Evolutionary conservation across 176 grass and related monocot genomes (phyloP).

Genomic region (Lolium rigidum): DNA sequence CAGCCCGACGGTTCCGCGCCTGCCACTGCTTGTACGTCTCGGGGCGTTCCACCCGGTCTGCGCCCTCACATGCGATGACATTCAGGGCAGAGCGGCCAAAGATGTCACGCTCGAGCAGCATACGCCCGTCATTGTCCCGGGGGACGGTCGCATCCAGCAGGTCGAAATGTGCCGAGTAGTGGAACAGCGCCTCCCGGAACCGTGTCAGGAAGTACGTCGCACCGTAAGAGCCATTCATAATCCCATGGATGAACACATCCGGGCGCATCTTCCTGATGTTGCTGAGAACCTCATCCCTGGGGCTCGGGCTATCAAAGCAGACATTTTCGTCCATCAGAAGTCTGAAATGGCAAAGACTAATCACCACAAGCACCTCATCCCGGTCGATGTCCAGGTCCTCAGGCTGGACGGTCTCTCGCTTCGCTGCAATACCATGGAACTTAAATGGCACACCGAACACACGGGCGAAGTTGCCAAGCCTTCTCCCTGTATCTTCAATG

Average conservation of each 20-base stretch:
- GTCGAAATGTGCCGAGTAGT: conserved; percentile 32
- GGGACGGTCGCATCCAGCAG: conserved; percentile 38
- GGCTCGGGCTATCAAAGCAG: conserved; percentile 26
- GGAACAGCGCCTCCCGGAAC: conserved; percentile 43
- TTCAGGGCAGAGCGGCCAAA: conserved; percentile 33
- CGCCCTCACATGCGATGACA: conserved; percentile 52
- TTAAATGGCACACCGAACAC: conserved; percentile 42
- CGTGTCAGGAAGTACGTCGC: conserved; percentile 46
- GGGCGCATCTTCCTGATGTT: conserved; percentile 53
- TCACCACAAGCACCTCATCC: conserved; percentile 55
- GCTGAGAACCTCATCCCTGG: conserved; percentile 40
- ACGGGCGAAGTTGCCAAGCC: conserved; percentile 32
- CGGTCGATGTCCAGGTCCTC: conserved; percentile 32
- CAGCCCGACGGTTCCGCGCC: conserved; percentile 37
- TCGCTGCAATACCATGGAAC: conserved; percentile 42
- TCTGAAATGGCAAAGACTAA: conserved; percentile 27
- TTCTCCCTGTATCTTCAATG: conserved; percentile 37
- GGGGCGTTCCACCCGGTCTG: conserved; percentile 49
- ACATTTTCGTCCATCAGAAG: conserved; percentile 46
- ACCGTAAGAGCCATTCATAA: conserved; percentile 44
- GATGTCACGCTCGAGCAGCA: conserved; percentile 34
- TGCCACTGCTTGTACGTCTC: conserved; percentile 58
- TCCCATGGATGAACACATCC: conserved; percentile 55
- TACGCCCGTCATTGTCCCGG: background rate
- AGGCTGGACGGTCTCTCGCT: conserved; percentile 26